Conservation (phyloP, 2,329 filamentous ascomycete species). For the Teratosphaeria zuluensis region DNA sequence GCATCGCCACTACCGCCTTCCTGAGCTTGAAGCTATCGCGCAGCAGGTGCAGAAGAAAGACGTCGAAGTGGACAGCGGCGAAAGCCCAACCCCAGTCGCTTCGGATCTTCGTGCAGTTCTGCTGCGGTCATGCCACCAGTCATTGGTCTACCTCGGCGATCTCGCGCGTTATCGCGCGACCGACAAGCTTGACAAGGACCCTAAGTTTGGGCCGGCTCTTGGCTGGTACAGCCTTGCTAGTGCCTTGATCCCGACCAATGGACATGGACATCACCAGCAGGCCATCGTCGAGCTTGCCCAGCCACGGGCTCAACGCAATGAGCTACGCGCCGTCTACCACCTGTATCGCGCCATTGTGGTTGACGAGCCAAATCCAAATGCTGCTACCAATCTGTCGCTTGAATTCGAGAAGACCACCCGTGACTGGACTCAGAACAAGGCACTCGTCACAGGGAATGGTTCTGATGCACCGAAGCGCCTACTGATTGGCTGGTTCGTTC, state of each 20-base stretch:
- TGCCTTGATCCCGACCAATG: conserved; percentile 66
- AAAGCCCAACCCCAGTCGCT: conserved; percentile 14
- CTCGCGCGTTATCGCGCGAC: conserved; percentile 74
- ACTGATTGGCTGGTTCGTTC: conserved; percentile 72
- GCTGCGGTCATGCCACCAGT: conserved; percentile 67
- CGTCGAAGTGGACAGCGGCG: conserved; percentile 9
- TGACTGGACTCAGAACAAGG: conserved; percentile 47
- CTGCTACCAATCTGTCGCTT: conserved; percentile 64
- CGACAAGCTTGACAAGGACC: conserved; percentile 61
- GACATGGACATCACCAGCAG: conserved; percentile 80
- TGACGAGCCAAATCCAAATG: conserved; percentile 63
- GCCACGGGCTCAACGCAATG: conserved; percentile 42
- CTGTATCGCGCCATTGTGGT: conserved; percentile 76
- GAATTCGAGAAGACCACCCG: conserved; percentile 62
- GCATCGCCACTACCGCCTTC: conserved; percentile 49
- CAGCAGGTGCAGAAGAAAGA: conserved; percentile 15
- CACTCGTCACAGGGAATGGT: conserved; percentile 34
- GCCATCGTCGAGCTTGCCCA: conserved; percentile 75
- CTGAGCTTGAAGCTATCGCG: conserved; percentile 50
- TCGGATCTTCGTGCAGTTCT: conserved; percentile 49
- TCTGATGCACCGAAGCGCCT: conserved; percentile 51
- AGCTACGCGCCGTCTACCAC: conserved; percentile 79
- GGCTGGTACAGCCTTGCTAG: conserved; percentile 78
- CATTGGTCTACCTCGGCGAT: conserved; percentile 80
- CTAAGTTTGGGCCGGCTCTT: conserved; percentile 69